Evolutionary conservation across 805 yeast genomes (phyloP).

Genomic region (Pichia gijzeniarum): DNA sequence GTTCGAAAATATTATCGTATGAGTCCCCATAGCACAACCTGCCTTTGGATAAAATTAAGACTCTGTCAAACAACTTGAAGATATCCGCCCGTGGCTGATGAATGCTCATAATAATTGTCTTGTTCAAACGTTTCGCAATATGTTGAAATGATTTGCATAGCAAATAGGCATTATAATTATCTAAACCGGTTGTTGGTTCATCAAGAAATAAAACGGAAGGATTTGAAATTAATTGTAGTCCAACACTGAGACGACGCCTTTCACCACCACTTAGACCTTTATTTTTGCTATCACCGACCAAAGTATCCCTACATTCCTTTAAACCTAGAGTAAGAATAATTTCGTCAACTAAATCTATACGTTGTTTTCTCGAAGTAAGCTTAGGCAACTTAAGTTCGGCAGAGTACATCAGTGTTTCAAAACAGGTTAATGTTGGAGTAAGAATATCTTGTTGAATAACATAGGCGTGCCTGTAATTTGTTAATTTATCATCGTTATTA

Average conservation of each 20-base stretch:
- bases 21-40: slow-evolving; percentile 41
- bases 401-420: slow-evolving; percentile 62
- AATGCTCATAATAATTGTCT: slow-evolving; percentile 68
- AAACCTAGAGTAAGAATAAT: slow-evolving; percentile 61
- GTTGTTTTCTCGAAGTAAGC: slow-evolving; percentile 36
- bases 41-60: slow-evolving; percentile 65
- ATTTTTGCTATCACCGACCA: slow-evolving; percentile 46
- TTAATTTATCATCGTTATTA: slow-evolving; percentile 30
- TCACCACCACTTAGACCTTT: slow-evolving; percentile 82
- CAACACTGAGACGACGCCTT: slow-evolving; percentile 68
- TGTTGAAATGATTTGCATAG: slow-evolving; percentile 55
- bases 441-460: slow-evolving; percentile 72
- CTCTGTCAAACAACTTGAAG: slow-evolving; percentile 56
- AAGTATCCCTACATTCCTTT: slow-evolving; percentile 53
- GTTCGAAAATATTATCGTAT: slow-evolving; percentile 33
- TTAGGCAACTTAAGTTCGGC: slow-evolving; percentile 63
- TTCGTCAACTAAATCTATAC: slow-evolving; percentile 47
- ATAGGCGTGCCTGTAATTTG: slow-evolving; percentile 44
- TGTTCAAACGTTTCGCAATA: slow-evolving; percentile 47
- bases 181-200: slow-evolving; percentile 87
- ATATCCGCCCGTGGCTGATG: slow-evolving; percentile 86
- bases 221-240: slow-evolving; percentile 66
- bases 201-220: slow-evolving; percentile 75
- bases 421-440: slow-evolving; percentile 63
- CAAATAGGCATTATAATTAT: slow-evolving; percentile 66